Conservation (phyloP, 345 rosid species). For the Eucalyptus erythrocorys region DNA sequence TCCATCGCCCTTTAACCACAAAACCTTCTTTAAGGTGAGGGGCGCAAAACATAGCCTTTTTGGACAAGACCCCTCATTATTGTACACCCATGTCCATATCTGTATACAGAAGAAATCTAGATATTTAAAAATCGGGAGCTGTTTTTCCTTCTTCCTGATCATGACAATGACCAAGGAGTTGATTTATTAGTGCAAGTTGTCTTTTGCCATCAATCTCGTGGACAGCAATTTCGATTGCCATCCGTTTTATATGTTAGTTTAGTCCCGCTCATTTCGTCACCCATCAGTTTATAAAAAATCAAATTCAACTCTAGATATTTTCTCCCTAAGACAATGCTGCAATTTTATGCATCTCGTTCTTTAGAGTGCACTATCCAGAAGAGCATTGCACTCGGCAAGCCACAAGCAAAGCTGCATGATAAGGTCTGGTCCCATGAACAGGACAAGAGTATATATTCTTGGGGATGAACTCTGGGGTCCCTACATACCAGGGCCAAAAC, state of each 20-base stretch:
- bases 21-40: background rate
- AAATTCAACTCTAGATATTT: background rate
- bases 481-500: background rate
- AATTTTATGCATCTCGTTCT: background rate
- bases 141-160: background rate
- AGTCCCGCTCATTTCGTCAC: background rate
- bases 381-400: background rate
- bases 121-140: background rate
- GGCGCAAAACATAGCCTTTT: background rate
- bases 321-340: background rate
- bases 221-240: background rate
- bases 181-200: background rate
- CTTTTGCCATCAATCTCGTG: background rate
- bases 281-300: background rate
- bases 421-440: background rate
- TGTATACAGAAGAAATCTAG: background rate
- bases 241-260: background rate
- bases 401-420: background rate
- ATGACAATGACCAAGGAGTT: background rate
- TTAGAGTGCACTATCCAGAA: background rate
- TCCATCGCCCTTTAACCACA: background rate
- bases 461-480: background rate
- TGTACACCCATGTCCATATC: background rate
- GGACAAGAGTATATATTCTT: background rate
- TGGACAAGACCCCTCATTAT: background rate